These are phyloP conservation scores for Lachancea kluyveri DNA, from an alignment of 805 yeast species.

Conservation along the genomic window DNA sequence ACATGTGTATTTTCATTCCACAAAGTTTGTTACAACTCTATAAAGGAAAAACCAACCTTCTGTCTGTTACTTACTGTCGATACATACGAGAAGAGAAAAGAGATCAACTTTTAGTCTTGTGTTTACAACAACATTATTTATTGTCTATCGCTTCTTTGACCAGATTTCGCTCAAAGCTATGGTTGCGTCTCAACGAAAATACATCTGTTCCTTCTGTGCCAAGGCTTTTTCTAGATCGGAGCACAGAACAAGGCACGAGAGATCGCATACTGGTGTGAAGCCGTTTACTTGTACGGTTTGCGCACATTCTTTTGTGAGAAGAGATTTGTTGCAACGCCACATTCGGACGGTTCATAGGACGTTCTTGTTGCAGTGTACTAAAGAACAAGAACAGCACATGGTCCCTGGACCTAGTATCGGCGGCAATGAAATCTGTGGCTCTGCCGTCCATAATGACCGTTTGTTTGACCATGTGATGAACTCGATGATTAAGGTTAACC, in stretches of 20 bases:
- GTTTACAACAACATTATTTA: too few species aligned
- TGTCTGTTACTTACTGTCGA: too few species aligned
- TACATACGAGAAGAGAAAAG: too few species aligned
- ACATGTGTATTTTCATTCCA: too few species aligned
- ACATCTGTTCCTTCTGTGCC: conserved; percentile 74
- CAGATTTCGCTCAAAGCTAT: too few species aligned
- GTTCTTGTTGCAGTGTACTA: conserved; percentile 16
- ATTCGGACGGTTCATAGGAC: conserved; percentile 65
- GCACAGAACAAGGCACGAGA: conserved; percentile 71
- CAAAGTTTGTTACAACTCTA: too few species aligned
- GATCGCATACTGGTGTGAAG: conserved; percentile 74
- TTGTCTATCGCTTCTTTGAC: too few species aligned
- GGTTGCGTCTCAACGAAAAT: conserved; percentile 48
- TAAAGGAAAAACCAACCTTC: too few species aligned
- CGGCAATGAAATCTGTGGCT: not conserved
- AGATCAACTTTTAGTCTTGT: too few species aligned
- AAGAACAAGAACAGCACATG: not conserved
- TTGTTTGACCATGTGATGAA: conserved; percentile 14
- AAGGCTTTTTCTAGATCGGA: conserved; percentile 75
- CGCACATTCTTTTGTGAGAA: conserved; percentile 64
- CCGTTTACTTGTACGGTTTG: conserved; percentile 73
- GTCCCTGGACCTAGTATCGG: not conserved
- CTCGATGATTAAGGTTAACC: conserved; percentile 14
- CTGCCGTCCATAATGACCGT: conserved; percentile 6
- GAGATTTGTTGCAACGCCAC: conserved; percentile 73